phyloP scores from a whole-genome alignment of 768 basidiomycete genomes.

The Auricularia auricula-judae region DNA sequence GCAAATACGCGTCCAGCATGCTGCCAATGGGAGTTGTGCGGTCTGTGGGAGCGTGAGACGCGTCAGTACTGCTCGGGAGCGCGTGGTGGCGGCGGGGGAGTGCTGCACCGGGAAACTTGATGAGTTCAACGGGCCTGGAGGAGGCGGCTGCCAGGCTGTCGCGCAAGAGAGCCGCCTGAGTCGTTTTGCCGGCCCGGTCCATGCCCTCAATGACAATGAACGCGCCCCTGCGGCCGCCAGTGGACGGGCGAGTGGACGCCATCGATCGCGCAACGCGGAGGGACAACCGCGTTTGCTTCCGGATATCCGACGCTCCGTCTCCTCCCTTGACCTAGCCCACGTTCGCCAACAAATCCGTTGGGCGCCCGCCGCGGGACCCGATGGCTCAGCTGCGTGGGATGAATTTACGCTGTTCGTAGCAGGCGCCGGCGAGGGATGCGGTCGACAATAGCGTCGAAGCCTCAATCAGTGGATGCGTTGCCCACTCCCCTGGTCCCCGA shows the following conservation, averaged over 20 bases:
- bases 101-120: conserved; percentile 80
- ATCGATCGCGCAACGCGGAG: neutral
- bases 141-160: conserved; percentile 34
- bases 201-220: conserved; percentile 94
- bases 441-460: too few relatives aligned
- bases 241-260: neutral
- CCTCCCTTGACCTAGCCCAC: too few relatives aligned
- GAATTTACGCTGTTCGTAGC: too few relatives aligned
- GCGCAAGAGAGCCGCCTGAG: conserved; percentile 60
- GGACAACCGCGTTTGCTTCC: too few relatives aligned
- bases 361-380: too few relatives aligned
- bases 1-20: conserved; percentile 89
- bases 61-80: neutral
- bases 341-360: too few relatives aligned
- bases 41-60: conserved; percentile 36
- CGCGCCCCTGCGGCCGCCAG: conserved; percentile 36
- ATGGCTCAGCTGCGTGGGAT: too few relatives aligned
- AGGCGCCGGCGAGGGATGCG: too few relatives aligned
- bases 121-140: conserved; percentile 37
- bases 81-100: neutral
- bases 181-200: conserved; percentile 92
- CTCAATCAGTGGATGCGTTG: too few relatives aligned
- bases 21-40: conserved; percentile 82
- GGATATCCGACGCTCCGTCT: too few relatives aligned
- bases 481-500: too few relatives aligned